phyloP scores from a whole-genome alignment of 2,329 filamentous ascomycete genomes.

The Pseudodiploospora longispora region DNA sequence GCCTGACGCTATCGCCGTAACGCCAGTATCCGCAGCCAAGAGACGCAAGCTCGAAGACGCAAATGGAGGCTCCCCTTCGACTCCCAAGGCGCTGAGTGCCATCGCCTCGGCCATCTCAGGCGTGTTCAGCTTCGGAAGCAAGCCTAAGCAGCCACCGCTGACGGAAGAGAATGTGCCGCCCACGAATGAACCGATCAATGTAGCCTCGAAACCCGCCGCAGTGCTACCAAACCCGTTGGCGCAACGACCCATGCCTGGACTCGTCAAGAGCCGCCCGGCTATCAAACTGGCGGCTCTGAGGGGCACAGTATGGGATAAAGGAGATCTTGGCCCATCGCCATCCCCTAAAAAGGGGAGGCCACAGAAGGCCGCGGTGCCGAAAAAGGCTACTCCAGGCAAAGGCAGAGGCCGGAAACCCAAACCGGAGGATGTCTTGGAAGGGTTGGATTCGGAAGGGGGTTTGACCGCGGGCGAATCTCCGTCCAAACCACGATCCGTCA shows the following conservation, averaged over 20 bases:
- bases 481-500: conserved; percentile 6
- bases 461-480: conserved; percentile 7
- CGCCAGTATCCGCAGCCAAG: conserved; percentile 20
- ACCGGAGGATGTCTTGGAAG: conserved; percentile 7
- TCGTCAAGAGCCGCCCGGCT: conserved; percentile 20
- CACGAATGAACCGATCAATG: neutral
- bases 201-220: conserved; percentile 5
- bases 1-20: conserved; percentile 13
- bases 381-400: conserved; percentile 18
- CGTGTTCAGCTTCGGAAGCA: conserved; percentile 14
- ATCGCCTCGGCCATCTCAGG: conserved; percentile 25
- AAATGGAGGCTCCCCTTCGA: conserved; percentile 16
- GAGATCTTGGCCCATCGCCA: conserved; percentile 10
- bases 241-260: conserved; percentile 8
- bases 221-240: conserved; percentile 9
- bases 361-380: conserved; percentile 11
- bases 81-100: conserved; percentile 21
- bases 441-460: conserved; percentile 2
- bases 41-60: conserved; percentile 23
- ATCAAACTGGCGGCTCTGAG: conserved; percentile 28
- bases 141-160: neutral
- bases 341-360: conserved; percentile 5
- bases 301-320: conserved; percentile 31
- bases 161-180: neutral
- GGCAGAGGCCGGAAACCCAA: neutral